Conservation (phyloP, 768 basidiomycete species). For the Rhodosporidiobolus odoratus region DNA sequence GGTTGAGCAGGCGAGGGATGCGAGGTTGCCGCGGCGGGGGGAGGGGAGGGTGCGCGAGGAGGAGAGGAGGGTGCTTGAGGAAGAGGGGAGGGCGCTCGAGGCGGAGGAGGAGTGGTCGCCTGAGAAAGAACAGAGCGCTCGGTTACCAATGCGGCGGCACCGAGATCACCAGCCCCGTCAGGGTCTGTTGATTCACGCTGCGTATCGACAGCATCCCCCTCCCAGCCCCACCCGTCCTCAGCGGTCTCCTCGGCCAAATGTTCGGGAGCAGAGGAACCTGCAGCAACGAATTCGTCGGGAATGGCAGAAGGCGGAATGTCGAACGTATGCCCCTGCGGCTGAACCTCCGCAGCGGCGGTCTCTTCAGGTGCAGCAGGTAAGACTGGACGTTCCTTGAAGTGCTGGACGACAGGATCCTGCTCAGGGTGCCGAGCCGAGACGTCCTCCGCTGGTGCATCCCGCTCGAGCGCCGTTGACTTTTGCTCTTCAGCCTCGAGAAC, state of each 20-base stretch:
- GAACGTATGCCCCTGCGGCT: conserved; percentile 11
- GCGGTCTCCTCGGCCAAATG: background rate
- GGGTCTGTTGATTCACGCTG: too few species aligned
- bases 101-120: background rate
- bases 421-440: too few species aligned
- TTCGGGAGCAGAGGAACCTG: background rate
- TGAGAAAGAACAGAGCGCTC: too few species aligned
- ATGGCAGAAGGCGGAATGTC: background rate
- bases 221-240: background rate
- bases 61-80: background rate
- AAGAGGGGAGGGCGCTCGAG: background rate
- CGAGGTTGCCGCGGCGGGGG: background rate
- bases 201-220: too few species aligned
- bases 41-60: background rate
- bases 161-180: too few species aligned
- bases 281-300: background rate
- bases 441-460: too few species aligned
- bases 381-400: background rate
- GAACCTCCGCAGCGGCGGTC: background rate
- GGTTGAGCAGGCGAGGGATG: background rate
- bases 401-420: background rate
- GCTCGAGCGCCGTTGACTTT: background rate
- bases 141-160: too few species aligned
- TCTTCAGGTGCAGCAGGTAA: background rate
- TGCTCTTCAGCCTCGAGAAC: background rate